Evolutionary conservation across 2,329 filamentous ascomycete genomes (phyloP).

Genomic region (Leptographium lundbergii): DNA sequence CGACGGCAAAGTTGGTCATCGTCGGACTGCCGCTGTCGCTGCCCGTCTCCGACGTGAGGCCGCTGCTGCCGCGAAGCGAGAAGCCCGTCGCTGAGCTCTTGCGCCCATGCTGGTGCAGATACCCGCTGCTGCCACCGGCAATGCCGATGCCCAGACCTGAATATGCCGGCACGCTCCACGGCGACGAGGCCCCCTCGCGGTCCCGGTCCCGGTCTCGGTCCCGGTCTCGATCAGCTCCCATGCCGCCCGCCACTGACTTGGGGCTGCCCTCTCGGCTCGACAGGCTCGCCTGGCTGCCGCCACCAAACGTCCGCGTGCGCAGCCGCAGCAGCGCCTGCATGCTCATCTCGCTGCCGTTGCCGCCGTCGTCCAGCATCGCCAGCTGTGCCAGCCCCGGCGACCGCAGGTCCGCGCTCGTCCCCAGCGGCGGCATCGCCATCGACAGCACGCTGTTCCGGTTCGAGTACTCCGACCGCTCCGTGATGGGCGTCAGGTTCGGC

Average conservation of each 20-base stretch:
- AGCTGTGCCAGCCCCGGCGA: conserved; percentile 70
- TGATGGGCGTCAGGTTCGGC: conserved; percentile 91
- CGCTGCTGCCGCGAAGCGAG: conserved; percentile 30
- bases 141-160: not conserved
- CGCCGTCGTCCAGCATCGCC: conserved; percentile 48
- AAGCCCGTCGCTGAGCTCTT: conserved; percentile 31
- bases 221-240: not conserved
- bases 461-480: conserved; percentile 89
- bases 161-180: conserved; percentile 22
- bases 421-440: conserved; percentile 39
- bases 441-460: conserved; percentile 86
- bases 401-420: conserved; percentile 33
- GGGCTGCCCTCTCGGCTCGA: conserved; percentile 40
- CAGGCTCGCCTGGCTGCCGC: conserved; percentile 59
- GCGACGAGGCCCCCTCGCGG: conserved; percentile 32
- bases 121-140: conserved; percentile 5
- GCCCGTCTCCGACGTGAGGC: conserved; percentile 28
- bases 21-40: conserved; percentile 39
- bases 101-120: conserved; percentile 22
- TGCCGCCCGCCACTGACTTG: conserved; percentile 25
- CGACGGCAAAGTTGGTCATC: conserved; percentile 21
- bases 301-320: conserved; percentile 63
- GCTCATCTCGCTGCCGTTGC: conserved; percentile 48
- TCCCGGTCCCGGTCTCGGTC: not conserved
- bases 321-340: conserved; percentile 60